Percentiles rank a stretch among this genome's conserved stretches.
Conservation (phyloP, 2,329 filamentous ascomycete species). For the Trichoderma sp. region DNA sequence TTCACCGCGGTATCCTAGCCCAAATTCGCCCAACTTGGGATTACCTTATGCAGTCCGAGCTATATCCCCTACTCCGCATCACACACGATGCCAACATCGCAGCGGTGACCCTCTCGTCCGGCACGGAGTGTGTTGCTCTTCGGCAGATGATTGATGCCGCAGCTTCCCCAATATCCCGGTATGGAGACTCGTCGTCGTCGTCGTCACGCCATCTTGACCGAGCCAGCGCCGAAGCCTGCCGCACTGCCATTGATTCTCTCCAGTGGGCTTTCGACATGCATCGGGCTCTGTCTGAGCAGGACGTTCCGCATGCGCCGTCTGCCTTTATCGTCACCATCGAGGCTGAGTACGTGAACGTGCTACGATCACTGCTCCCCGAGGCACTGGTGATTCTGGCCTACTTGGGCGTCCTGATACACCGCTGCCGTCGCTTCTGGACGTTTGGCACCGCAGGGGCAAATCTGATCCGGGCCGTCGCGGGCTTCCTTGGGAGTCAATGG, state of each 20-base stretch:
- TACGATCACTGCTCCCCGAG: slow-evolving; percentile 44
- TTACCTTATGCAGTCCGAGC: slow-evolving; percentile 41
- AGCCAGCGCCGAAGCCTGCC: slow-evolving; percentile 37
- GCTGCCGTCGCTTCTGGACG: slow-evolving; percentile 45
- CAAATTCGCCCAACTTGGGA: slow-evolving; percentile 43
- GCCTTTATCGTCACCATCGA: slow-evolving; percentile 41
- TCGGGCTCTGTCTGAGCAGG: slow-evolving; percentile 33
- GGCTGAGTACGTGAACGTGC: slow-evolving; percentile 41
- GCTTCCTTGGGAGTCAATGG: slow-evolving; percentile 42
- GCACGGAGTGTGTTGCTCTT: slow-evolving; percentile 37
- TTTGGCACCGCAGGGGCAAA: slow-evolving; percentile 41
- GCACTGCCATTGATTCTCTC: slow-evolving; percentile 36
- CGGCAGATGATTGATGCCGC: slow-evolving; percentile 27
- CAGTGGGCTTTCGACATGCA: slow-evolving; percentile 43
- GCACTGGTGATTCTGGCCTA: slow-evolving; percentile 53
- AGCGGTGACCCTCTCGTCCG: slow-evolving; percentile 24
- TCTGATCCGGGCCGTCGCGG: slow-evolving; percentile 39
- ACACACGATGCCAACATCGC: slow-evolving; percentile 29
- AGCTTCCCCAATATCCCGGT: slow-evolving; percentile 36
- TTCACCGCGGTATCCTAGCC: slow-evolving; percentile 48
- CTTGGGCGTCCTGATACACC: slow-evolving; percentile 53
- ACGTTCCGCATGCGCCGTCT: slow-evolving; percentile 39
- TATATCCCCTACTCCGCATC: slow-evolving; percentile 37
- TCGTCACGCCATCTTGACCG: slow-evolving; percentile 31
- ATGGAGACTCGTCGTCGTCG: slow-evolving; percentile 33